A percentile compares a stretch with the other conserved stretches of the same genome.
Evolutionary conservation across 2,329 filamentous ascomycete genomes (phyloP).

Genomic region (Davidsoniella virescens): DNA sequence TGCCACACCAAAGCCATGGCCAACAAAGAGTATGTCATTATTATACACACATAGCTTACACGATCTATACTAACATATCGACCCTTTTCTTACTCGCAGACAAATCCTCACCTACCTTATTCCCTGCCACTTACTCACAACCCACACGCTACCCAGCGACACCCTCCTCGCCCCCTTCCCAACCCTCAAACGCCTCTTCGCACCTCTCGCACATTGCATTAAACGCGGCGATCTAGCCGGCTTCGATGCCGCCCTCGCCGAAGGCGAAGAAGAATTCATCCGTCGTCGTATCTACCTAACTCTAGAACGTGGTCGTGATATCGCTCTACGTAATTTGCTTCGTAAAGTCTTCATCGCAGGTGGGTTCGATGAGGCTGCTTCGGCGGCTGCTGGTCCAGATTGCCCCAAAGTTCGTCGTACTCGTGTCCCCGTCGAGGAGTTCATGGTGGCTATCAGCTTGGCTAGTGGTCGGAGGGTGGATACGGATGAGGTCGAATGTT

Average conservation of each 20-base stretch:
- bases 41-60: not conserved
- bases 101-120: slow-evolving; percentile 88
- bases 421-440: slow-evolving; percentile 67
- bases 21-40: slow-evolving; percentile 60
- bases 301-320: slow-evolving; percentile 78
- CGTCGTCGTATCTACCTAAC: slow-evolving; percentile 88
- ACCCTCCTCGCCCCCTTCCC: slow-evolving; percentile 60
- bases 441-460: slow-evolving; percentile 67
- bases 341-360: slow-evolving; percentile 79
- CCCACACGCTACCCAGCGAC: slow-evolving; percentile 63
- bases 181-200: slow-evolving; percentile 58
- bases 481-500: slow-evolving; percentile 84
- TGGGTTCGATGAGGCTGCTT: slow-evolving; percentile 64
- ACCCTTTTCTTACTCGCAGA: not conserved
- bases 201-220: slow-evolving; percentile 63
- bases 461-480: slow-evolving; percentile 55
- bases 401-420: slow-evolving; percentile 41
- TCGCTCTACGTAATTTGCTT: slow-evolving; percentile 78
- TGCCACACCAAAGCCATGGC: slow-evolving; percentile 56
- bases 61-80: slow-evolving; percentile 15
- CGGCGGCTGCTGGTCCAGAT: slow-evolving; percentile 42
- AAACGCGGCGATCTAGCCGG: slow-evolving; percentile 64
- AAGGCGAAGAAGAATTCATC: slow-evolving; percentile 83
- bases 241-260: slow-evolving; percentile 67
- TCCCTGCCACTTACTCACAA: slow-evolving; percentile 79